Evolutionary conservation across 1,284 basidiomycete species (phyloP).

Genomic region (Ceratobasidium sp.): DNA sequence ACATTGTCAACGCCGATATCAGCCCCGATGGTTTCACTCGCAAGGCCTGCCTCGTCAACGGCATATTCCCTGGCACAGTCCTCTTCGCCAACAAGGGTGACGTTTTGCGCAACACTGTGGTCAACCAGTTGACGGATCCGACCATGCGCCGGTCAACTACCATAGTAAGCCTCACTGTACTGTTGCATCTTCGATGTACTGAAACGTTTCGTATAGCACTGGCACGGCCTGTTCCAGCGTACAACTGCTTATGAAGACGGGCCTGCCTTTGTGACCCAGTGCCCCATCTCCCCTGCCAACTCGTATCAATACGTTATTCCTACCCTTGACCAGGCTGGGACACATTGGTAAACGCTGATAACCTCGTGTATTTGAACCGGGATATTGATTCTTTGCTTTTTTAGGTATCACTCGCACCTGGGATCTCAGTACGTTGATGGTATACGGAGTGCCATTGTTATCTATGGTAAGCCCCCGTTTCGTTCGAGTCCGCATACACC

Average conservation of each 20-base stretch:
- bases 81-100: slow-evolving; percentile 57
- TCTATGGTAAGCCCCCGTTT: slow-evolving; percentile 54
- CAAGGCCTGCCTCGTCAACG: slow-evolving; percentile 55
- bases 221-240: slow-evolving; percentile 55
- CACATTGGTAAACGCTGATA: slow-evolving; percentile 58
- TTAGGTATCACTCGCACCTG: slow-evolving; percentile 49
- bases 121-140: slow-evolving; percentile 55
- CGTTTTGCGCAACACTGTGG: slow-evolving; percentile 57
- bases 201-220: slow-evolving; percentile 53
- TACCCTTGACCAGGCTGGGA: slow-evolving; percentile 58
- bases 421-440: slow-evolving; percentile 45
- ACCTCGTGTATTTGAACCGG: neutral
- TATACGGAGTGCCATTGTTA: slow-evolving; percentile 51
- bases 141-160: slow-evolving; percentile 58
- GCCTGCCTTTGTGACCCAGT: slow-evolving; percentile 61
- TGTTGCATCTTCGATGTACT: slow-evolving; percentile 26
- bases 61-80: slow-evolving; percentile 54
- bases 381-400: neutral
- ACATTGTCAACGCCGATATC: slow-evolving; percentile 58
- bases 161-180: slow-evolving; percentile 60
- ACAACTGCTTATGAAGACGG: slow-evolving; percentile 53
- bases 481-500: neutral
- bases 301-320: slow-evolving; percentile 65
- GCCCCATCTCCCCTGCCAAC: slow-evolving; percentile 64
- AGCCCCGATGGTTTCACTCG: slow-evolving; percentile 62